Conservation (phyloP, 768 basidiomycete species). For the Phylloporus arenicola region DNA sequence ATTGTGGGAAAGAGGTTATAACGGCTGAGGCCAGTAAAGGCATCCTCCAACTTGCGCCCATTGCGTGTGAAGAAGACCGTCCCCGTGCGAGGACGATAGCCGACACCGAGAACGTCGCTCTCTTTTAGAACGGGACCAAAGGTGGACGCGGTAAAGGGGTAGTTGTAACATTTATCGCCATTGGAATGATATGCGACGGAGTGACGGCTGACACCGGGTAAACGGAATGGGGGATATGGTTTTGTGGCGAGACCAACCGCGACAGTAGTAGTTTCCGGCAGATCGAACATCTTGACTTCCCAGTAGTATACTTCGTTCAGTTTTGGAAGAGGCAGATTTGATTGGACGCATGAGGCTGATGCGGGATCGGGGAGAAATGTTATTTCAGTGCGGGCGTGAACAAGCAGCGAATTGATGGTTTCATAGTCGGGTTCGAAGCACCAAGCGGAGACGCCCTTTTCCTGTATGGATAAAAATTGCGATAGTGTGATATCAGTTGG, state of each 20-base stretch:
- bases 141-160: slow-evolving; percentile 81
- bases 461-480: slow-evolving; percentile 97
- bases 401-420: slow-evolving; percentile 84
- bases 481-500: slow-evolving; percentile 98
- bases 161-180: slow-evolving; percentile 96
- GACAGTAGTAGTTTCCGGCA: slow-evolving; percentile 81
- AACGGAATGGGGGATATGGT: slow-evolving; percentile 90
- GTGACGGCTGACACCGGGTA: slow-evolving; percentile 80
- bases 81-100: slow-evolving; percentile 92
- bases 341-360: slow-evolving; percentile 91
- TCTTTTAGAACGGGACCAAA: slow-evolving; percentile 85
- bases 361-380: slow-evolving; percentile 97
- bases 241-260: slow-evolving; percentile 94
- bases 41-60: slow-evolving; percentile 94
- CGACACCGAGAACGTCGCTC: slow-evolving; percentile 93
- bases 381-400: slow-evolving; percentile 94
- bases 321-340: slow-evolving; percentile 93
- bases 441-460: slow-evolving; percentile 99
- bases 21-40: slow-evolving; percentile 81
- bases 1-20: slow-evolving; percentile 97
- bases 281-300: slow-evolving; percentile 99
- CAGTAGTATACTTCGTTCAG: slow-evolving; percentile 99
- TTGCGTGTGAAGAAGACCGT: slow-evolving; percentile 99
- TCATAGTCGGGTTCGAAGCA: slow-evolving; percentile 99
- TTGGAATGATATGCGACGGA: slow-evolving; percentile 95